A percentile compares a stretch with the other conserved stretches of the same genome.
phyloP scores from a whole-genome alignment of 768 basidiomycete species.

The Multifurca ochricompacta region DNA sequence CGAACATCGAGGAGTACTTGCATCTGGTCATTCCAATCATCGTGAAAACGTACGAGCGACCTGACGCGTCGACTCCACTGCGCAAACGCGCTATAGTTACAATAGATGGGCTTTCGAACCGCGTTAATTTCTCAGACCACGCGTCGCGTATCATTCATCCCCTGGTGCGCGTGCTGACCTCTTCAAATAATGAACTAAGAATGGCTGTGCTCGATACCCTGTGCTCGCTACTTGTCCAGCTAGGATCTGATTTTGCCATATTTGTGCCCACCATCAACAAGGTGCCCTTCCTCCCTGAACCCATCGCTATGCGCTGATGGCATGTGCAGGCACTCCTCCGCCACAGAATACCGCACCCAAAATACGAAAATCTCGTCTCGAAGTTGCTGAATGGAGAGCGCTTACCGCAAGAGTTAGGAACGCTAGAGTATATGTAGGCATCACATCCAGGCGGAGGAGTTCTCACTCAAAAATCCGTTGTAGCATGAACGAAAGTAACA shows the following conservation, averaged over 20 bases:
- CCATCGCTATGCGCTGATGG: constrained; percentile 1
- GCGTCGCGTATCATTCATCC: constrained; percentile 97
- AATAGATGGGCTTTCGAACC: constrained; percentile 80
- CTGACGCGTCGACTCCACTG: constrained; percentile 62
- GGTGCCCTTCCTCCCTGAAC: constrained; percentile 34
- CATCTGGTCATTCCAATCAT: constrained; percentile 95
- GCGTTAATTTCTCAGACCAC: constrained; percentile 97
- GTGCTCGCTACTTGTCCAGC: constrained; percentile 85
- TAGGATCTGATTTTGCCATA: constrained; percentile 95
- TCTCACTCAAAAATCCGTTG: not conserved
- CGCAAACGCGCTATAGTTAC: constrained; percentile 88
- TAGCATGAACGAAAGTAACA: constrained; percentile 51
- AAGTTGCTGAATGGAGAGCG: constrained; percentile 90
- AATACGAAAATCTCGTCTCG: constrained; percentile 81
- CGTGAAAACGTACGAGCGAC: constrained; percentile 80
- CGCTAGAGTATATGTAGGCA: constrained; percentile 58
- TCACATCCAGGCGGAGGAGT: not conserved
- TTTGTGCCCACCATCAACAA: constrained; percentile 98
- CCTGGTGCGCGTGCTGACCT: constrained; percentile 76
- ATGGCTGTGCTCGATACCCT: constrained; percentile 88
- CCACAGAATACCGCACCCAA: constrained; percentile 67
- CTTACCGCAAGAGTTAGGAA: constrained; percentile 75
- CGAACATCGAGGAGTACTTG: constrained; percentile 95
- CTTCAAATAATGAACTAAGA: constrained; percentile 68
- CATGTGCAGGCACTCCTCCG: constrained; percentile 57